Evolutionary conservation across 2,329 filamentous ascomycete species (phyloP), one percentile per base, ranked within the genome.

Genomic region (Epichloe festucae): DNA sequence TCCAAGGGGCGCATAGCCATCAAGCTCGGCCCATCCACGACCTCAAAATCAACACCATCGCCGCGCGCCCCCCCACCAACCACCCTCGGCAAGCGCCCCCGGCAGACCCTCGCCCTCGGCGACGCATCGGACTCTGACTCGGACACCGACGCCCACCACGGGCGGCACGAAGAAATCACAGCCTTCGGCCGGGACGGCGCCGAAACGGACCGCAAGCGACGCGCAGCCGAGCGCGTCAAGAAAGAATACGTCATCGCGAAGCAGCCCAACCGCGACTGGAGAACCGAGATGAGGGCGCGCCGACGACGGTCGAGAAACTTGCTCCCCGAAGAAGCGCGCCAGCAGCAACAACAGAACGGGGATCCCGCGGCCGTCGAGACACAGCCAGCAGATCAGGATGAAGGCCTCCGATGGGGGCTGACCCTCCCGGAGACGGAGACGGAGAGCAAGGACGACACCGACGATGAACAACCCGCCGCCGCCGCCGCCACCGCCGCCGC

Each of bases 211-310:
- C 63, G 56, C 57, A 65, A 56, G 64, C 69, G 43, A 53, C 65
- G 59, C 23, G 55, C 57, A 8, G 11, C 52, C 19, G 58, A 54
- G 47, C 56, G 56, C n/a, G 56, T 58, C 36, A 64, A 64, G 54
- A 66, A 63, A 54, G 58, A 73, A 7, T 70, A 80, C 44, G 69
- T 86, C 17, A 87, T 88, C 56, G 69, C 73, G 34, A 68, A 68
- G 40, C 71, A 77, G 59, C 67, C 70, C 56, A 86, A 85, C 65
- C 72, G 75, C 50, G 78, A 85, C 67, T 84, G 81, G 81, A 73
- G 75, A 59, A 71, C 74, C 53, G 77, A 81, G 52, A 67, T 70
- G 55, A 71, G 70, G 55, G 73, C 73, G 54, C 66, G 68, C 55
- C 62, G 63, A 39, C 62, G 63, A 39, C 68, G 69, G 52, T 69